Percentiles rank a stretch among this genome's conserved stretches.
These are phyloP conservation scores for Fistulinella prunicolor DNA, from an alignment of 768 basidiomycete genomes.

Conservation along the genomic window DNA sequence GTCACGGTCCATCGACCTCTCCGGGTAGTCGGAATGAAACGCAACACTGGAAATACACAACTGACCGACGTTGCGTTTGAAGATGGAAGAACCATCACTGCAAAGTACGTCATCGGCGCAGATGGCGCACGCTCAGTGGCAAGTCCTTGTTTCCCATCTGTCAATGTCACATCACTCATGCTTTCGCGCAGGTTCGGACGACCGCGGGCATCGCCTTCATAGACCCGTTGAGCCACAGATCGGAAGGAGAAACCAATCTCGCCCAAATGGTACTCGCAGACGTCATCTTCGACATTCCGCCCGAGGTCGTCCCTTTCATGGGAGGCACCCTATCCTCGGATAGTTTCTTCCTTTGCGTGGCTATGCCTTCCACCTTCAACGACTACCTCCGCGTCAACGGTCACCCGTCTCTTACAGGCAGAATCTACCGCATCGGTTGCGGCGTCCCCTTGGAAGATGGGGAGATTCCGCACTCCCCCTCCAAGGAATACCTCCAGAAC, in stretches of 20 bases:
- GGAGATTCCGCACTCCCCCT: conserved; percentile 37
- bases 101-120: conserved; percentile 50
- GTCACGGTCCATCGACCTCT: conserved; percentile 38
- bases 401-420: background rate
- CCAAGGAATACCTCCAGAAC: conserved; percentile 43
- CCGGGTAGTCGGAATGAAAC: conserved; percentile 38
- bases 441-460: conserved; percentile 38
- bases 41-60: conserved; percentile 24
- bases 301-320: background rate
- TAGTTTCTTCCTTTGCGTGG: conserved; percentile 14
- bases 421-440: conserved; percentile 41
- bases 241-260: conserved; percentile 28
- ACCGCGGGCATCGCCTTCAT: conserved; percentile 41
- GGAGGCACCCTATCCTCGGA: conserved; percentile 1
- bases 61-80: conserved; percentile 46
- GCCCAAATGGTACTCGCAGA: conserved; percentile 30
- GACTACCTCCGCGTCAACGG: conserved; percentile 17
- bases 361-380: conserved; percentile 16
- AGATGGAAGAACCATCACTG: conserved; percentile 40
- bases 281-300: conserved; percentile 11
- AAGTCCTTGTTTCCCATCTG: conserved; percentile 5
- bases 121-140: conserved; percentile 50
- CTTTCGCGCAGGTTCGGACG: conserved; percentile 39
- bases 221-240: conserved; percentile 39
- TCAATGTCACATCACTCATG: background rate